Evolutionary conservation across 2,329 filamentous ascomycete species (phyloP).

Genomic region (Alternaria hordeiaustralica): DNA sequence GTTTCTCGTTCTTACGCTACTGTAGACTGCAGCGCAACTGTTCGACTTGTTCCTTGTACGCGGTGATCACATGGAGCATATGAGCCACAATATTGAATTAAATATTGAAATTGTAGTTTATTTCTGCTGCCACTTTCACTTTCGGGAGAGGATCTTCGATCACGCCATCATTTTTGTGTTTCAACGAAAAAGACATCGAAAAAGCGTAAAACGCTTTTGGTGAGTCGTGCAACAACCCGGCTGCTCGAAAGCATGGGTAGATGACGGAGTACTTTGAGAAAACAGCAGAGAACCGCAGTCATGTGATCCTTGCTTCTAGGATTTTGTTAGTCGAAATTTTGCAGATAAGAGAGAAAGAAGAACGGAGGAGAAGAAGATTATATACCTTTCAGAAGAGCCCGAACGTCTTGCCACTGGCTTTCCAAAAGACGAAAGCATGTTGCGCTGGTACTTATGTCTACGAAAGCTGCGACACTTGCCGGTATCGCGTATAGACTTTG

Average conservation of each 20-base stretch:
- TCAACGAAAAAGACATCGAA: neutral
- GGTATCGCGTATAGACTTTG: neutral
- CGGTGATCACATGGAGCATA: too few species aligned
- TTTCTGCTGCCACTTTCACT: too few species aligned
- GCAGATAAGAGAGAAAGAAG: neutral
- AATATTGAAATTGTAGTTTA: too few species aligned
- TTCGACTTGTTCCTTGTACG: too few species aligned
- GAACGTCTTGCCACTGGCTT: neutral
- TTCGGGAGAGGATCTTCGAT: too few species aligned
- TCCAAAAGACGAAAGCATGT: neutral
- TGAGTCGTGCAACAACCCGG: neutral
- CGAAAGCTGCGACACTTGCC: neutral
- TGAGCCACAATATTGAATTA: too few species aligned
- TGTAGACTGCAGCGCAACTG: too few species aligned
- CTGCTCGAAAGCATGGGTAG: neutral
- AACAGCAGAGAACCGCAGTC: neutral
- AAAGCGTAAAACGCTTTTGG: neutral
- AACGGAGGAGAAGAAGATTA: neutral
- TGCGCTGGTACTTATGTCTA: fast-evolving
- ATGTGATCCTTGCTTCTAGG: neutral
- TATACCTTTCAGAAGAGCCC: neutral
- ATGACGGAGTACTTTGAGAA: neutral
- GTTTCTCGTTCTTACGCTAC: too few species aligned
- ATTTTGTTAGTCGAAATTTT: neutral
- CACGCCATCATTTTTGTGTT: too few species aligned